Evolutionary conservation across 1,139 yeast species (phyloP).

Genomic region (Pichia sp.): DNA sequence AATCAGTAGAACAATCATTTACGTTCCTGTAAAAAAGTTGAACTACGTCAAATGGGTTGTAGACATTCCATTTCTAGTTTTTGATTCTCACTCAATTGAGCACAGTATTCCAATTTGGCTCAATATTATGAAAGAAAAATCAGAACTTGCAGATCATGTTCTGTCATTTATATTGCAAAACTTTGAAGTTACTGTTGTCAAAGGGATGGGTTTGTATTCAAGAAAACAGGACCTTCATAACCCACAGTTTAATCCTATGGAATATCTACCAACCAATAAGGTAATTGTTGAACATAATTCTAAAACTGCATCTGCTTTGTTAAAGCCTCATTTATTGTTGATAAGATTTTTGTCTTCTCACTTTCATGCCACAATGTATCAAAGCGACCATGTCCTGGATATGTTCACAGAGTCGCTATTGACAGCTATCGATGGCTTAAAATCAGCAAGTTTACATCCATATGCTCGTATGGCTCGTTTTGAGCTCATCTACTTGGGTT

Average conservation of each 20-base stretch:
- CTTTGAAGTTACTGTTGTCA: constrained; percentile 66
- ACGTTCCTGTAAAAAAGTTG: constrained; percentile 44
- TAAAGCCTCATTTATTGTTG: constrained; percentile 71
- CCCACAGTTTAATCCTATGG: constrained; percentile 76
- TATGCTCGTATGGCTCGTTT: constrained; percentile 70
- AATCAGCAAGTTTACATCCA: constrained; percentile 74
- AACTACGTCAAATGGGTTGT: constrained; percentile 57
- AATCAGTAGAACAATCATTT: constrained; percentile 43
- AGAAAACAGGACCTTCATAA: constrained; percentile 51
- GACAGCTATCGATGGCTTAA: constrained; percentile 53
- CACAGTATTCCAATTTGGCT: constrained; percentile 78
- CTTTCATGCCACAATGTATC: constrained; percentile 75
- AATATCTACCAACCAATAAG: constrained; percentile 81
- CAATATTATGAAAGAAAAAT: constrained; percentile 68
- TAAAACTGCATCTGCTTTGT: constrained; percentile 42
- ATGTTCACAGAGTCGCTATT: constrained; percentile 61
- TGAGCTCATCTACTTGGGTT: constrained; percentile 66
- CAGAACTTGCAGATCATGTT: constrained; percentile 53
- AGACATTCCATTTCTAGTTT: constrained; percentile 63
- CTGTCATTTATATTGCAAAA: constrained; percentile 62
- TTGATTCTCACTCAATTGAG: constrained; percentile 58
- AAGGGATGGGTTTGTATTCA: constrained; percentile 62
- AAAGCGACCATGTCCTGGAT: constrained; percentile 66
- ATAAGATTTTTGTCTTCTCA: constrained; percentile 71
- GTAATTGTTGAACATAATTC: constrained; percentile 53